Percentiles rank a stretch among this genome's conserved stretches.
Evolutionary conservation across 1,139 yeast species (phyloP).

Genomic region (Yarrowia galli): DNA sequence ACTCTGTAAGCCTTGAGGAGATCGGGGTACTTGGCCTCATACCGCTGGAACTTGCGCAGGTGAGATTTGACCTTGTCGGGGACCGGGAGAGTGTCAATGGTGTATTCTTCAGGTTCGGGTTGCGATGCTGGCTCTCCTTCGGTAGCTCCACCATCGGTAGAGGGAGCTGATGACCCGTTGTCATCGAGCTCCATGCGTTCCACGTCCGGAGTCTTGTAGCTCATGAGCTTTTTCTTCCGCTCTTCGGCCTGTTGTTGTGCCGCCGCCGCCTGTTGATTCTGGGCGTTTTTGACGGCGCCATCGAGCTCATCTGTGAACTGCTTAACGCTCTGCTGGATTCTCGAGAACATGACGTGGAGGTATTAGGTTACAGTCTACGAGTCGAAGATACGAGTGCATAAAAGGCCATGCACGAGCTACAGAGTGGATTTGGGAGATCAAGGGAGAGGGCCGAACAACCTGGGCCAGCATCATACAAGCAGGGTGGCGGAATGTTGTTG

Average conservation of each 20-base stretch:
- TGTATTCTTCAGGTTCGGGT: constrained; percentile 34
- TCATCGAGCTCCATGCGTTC: constrained; percentile 36
- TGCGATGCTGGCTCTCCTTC: constrained; percentile 21
- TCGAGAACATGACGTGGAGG: constrained; percentile 60
- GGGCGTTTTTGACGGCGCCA: constrained; percentile 46
- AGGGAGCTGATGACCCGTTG: constrained; percentile 11
- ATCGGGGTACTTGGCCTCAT: constrained; percentile 87
- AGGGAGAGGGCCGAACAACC: not conserved
- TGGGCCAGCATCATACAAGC: too few species aligned
- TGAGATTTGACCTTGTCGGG: constrained; percentile 66
- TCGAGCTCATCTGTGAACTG: constrained; percentile 68
- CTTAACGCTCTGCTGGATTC: constrained; percentile 67
- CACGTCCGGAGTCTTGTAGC: constrained; percentile 44
- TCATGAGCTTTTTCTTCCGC: constrained; percentile 30
- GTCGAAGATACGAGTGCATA: constrained; percentile 30
- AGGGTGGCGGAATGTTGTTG: too few species aligned
- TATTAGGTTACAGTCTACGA: constrained; percentile 28
- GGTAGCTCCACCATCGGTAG: constrained; percentile 9
- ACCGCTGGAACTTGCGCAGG: constrained; percentile 79
- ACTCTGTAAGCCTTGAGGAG: constrained; percentile 82
- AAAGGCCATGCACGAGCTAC: constrained; percentile 1
- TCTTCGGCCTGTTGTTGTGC: constrained; percentile 31
- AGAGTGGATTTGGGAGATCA: constrained; percentile 4
- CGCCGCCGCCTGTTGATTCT: constrained; percentile 28
- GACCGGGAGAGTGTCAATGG: constrained; percentile 48